These are phyloP conservation scores for Westerdykella aurantiaca DNA, from an alignment of 2,329 filamentous ascomycete genomes.

Conservation along the genomic window DNA sequence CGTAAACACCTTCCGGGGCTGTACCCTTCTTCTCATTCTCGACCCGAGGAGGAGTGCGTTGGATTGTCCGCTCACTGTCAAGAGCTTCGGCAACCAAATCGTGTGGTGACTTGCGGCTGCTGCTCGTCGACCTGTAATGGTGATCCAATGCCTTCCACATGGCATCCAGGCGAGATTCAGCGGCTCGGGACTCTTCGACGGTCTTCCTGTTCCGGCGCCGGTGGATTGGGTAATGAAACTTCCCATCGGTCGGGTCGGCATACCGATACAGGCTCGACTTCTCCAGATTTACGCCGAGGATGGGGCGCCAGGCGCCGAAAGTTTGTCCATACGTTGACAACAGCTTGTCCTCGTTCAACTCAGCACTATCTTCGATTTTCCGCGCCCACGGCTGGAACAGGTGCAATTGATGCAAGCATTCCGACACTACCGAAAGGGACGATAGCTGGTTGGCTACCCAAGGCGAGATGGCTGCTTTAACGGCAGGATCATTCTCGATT, in stretches of 20 bases:
- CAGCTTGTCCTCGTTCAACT: slow-evolving; percentile 2
- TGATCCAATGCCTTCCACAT: slow-evolving; percentile 42
- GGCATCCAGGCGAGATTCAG: slow-evolving; percentile 46
- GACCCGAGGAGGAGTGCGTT: slow-evolving; percentile 48
- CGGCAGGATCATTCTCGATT: slow-evolving; percentile 34
- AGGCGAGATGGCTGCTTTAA: slow-evolving; percentile 37
- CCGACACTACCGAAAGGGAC: slow-evolving; percentile 43
- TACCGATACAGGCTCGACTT: not conserved
- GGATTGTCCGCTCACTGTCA: slow-evolving; percentile 32
- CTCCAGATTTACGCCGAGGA: slow-evolving; percentile 5
- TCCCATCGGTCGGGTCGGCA: not conserved
- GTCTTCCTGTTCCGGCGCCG: slow-evolving; percentile 46
- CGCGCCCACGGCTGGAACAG: slow-evolving; percentile 47
- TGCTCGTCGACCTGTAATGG: slow-evolving; percentile 3
- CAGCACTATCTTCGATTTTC: slow-evolving; percentile 29
- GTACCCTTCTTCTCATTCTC: slow-evolving; percentile 23
- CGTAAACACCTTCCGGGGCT: slow-evolving; percentile 1
- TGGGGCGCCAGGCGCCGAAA: slow-evolving; percentile 5
- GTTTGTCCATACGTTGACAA: slow-evolving; percentile 1
- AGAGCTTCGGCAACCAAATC: slow-evolving; percentile 15
- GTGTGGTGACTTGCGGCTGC: slow-evolving; percentile 5
- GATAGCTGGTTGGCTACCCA: slow-evolving; percentile 37
- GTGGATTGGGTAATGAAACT: slow-evolving; percentile 41
- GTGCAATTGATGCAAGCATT: slow-evolving; percentile 44
- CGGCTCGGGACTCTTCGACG: slow-evolving; percentile 40